Evolutionary conservation across 495 filamentous ascomycete species (phyloP).

Genomic region (Cercophora newfieldiana): DNA sequence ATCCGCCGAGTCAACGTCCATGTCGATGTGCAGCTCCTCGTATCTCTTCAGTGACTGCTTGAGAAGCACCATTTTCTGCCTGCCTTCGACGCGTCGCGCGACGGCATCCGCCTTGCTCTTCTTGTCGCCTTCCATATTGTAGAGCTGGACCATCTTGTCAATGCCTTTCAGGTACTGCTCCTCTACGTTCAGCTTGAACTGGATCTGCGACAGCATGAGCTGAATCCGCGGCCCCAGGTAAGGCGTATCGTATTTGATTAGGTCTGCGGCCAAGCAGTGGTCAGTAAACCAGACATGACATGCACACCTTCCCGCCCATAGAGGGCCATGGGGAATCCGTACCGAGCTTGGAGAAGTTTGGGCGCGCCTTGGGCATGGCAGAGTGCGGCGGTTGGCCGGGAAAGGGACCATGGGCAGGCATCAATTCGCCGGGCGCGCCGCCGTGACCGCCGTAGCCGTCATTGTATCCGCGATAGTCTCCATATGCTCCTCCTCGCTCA

Average conservation of each 20-base stretch:
- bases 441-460: slow-evolving; percentile 48
- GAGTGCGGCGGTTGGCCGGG: slow-evolving; percentile 69
- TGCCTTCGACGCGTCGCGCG: slow-evolving; percentile 85
- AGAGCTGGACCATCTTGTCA: slow-evolving; percentile 98
- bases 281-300: slow-evolving; percentile 20
- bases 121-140: slow-evolving; percentile 96
- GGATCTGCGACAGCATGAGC: slow-evolving; percentile 96
- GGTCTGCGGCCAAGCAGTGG: slow-evolving; percentile 56
- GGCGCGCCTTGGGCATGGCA: slow-evolving; percentile 68
- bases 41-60: slow-evolving; percentile 96
- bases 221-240: slow-evolving; percentile 97
- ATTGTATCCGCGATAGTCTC: slow-evolving; percentile 36
- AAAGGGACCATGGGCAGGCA: slow-evolving; percentile 82
- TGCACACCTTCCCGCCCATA: neutral
- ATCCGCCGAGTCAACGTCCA: slow-evolving; percentile 82
- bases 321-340: slow-evolving; percentile 32
- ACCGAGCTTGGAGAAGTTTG: slow-evolving; percentile 97
- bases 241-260: slow-evolving; percentile 97
- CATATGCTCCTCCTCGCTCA: slow-evolving; percentile 42
- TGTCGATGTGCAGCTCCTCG: slow-evolving; percentile 95
- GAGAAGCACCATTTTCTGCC: slow-evolving; percentile 94
- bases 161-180: slow-evolving; percentile 99
- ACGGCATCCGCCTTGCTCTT: slow-evolving; percentile 94
- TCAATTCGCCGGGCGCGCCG: slow-evolving; percentile 62
- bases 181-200: slow-evolving; percentile 98